These are phyloP conservation scores for Jamesozyma rosinii DNA, from an alignment of 805 yeast genomes.

Conservation along the genomic window DNA sequence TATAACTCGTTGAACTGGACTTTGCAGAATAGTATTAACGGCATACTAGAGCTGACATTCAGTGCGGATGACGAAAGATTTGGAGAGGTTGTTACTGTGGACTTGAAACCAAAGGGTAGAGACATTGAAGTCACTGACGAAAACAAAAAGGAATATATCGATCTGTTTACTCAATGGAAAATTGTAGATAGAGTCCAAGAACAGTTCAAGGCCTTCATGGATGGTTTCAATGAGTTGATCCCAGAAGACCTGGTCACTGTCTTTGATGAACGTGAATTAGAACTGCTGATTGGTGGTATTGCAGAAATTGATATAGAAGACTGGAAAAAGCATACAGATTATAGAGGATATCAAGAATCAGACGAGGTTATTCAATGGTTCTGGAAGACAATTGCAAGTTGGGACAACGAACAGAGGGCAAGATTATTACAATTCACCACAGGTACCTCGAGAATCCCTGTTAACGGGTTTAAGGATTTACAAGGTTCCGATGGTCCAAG, in stretches of 20 bases:
- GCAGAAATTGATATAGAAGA: conserved; percentile 97
- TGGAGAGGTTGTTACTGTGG: conserved; percentile 84
- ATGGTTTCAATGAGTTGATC: conserved; percentile 93
- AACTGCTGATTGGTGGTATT: conserved; percentile 93
- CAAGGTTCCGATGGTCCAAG: conserved; percentile 99
- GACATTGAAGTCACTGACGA: conserved; percentile 89
- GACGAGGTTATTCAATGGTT: conserved; percentile 98
- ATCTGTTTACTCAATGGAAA: conserved; percentile 91
- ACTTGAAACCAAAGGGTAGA: conserved; percentile 80
- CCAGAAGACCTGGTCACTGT: conserved; percentile 96
- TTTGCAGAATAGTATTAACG: conserved; percentile 87
- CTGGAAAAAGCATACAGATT: conserved; percentile 98
- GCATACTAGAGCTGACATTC: conserved; percentile 78
- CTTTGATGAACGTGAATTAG: conserved; percentile 95
- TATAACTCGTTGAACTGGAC: conserved; percentile 93
- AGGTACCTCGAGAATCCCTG: conserved; percentile 98
- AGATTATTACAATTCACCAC: conserved; percentile 93
- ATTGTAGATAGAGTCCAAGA: conserved; percentile 87
- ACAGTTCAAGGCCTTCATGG: conserved; percentile 92
- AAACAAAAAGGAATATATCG: conserved; percentile 91
- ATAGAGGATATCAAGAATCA: conserved; percentile 92
- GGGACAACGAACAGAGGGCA: conserved; percentile 97
- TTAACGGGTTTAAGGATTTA: conserved; percentile 94
- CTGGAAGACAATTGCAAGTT: conserved; percentile 86
- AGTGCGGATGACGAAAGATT: conserved; percentile 86